phyloP scores from a whole-genome alignment of 2,329 filamentous ascomycete genomes.

The Arthrobotrys sinensis region DNA sequence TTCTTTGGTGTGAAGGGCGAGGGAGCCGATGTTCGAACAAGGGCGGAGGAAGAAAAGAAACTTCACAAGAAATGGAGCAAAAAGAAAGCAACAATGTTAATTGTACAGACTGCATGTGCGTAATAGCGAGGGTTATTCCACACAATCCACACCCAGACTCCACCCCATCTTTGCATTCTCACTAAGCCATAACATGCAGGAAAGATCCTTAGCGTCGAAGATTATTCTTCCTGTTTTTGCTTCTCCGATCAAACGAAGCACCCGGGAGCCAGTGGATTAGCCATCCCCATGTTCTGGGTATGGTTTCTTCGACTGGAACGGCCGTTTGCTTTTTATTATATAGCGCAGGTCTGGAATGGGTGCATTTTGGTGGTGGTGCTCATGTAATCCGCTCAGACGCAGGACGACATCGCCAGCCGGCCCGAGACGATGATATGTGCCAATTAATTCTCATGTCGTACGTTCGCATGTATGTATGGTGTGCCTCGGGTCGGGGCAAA shows the following conservation, averaged over 20 bases:
- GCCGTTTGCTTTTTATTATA: slow-evolving; percentile 37
- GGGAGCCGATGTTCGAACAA: slow-evolving; percentile 60
- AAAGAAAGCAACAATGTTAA: slow-evolving; percentile 28
- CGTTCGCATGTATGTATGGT: neutral
- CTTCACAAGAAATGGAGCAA: slow-evolving; percentile 20
- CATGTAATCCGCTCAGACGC: slow-evolving; percentile 18
- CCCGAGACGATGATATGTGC: neutral
- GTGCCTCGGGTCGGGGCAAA: neutral
- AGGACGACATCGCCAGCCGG: neutral
- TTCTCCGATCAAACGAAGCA: slow-evolving; percentile 35
- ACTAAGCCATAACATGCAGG: slow-evolving; percentile 52
- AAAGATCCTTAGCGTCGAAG: slow-evolving; percentile 50
- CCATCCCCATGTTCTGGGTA: slow-evolving; percentile 55
- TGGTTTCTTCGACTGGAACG: slow-evolving; percentile 35
- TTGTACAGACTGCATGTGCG: slow-evolving; percentile 43
- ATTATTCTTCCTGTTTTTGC: slow-evolving; percentile 41
- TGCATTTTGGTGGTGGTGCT: neutral
- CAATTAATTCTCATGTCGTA: neutral
- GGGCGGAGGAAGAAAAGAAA: slow-evolving; percentile 49
- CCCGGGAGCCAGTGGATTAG: slow-evolving; percentile 46
- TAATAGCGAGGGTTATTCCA: slow-evolving; percentile 55
- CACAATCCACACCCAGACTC: neutral
- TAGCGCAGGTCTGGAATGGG: slow-evolving; percentile 15
- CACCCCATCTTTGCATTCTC: slow-evolving; percentile 47
- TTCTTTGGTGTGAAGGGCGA: slow-evolving; percentile 54